phyloP scores from a whole-genome alignment of 1,284 basidiomycete genomes.

The Heterobasidion parviporum region DNA sequence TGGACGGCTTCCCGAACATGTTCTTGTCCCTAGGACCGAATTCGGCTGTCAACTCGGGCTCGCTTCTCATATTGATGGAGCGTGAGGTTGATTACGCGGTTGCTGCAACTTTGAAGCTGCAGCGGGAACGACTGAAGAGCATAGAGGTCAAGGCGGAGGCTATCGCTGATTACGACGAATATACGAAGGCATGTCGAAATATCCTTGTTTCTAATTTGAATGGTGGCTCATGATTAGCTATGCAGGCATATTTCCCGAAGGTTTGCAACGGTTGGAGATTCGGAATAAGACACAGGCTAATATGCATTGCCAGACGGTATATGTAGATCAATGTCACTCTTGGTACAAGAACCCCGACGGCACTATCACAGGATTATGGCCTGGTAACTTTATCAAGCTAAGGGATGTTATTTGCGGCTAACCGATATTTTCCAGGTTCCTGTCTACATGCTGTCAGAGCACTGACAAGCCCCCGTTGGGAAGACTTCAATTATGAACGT shows the following conservation, averaged over 20 bases:
- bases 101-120: slow-evolving; percentile 39
- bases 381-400: slow-evolving; percentile 26
- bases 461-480: slow-evolving; percentile 52
- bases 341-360: slow-evolving; percentile 65
- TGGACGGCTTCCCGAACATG: slow-evolving; percentile 52
- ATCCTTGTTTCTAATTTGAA: slow-evolving; percentile 1
- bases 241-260: slow-evolving; percentile 35
- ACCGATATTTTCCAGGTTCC: slow-evolving; percentile 30
- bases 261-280: slow-evolving; percentile 8
- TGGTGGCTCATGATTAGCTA: not conserved
- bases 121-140: slow-evolving; percentile 43
- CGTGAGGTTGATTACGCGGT: slow-evolving; percentile 42
- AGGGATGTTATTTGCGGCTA: not conserved
- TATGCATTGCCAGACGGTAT: slow-evolving; percentile 38
- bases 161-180: slow-evolving; percentile 46
- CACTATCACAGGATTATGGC: slow-evolving; percentile 50
- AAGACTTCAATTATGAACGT: slow-evolving; percentile 51
- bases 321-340: slow-evolving; percentile 47
- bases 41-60: slow-evolving; percentile 39
- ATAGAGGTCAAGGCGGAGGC: slow-evolving; percentile 44
- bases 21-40: slow-evolving; percentile 45
- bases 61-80: slow-evolving; percentile 40
- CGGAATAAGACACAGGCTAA: not conserved
- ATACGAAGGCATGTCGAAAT: slow-evolving; percentile 29
- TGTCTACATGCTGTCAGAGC: slow-evolving; percentile 42